phyloP scores from a whole-genome alignment of 73 alveolate species.

The Paramecium primaurelia region DNA sequence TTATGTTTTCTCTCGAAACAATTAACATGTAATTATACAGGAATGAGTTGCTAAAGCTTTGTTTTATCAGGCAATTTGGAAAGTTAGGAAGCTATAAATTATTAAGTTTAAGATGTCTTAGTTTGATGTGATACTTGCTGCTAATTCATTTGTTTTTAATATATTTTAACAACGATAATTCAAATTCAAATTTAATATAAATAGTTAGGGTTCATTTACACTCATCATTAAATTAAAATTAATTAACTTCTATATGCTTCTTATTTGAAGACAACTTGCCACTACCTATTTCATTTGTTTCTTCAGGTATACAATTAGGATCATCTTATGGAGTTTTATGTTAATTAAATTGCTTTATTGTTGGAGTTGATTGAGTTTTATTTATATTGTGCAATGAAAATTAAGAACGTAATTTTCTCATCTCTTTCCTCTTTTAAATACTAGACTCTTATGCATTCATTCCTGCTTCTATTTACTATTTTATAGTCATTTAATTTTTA shows the following conservation, averaged over 20 bases:
- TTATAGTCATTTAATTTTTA: not conserved
- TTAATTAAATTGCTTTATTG: not conserved
- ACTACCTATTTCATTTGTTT: not conserved
- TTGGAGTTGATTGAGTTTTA: not conserved
- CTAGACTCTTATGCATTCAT: not conserved
- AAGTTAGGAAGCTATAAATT: constrained; percentile 12
- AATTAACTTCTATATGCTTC: not conserved
- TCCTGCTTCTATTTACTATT: not conserved
- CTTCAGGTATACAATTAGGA: not conserved
- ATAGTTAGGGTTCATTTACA: not conserved
- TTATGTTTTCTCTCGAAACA: not conserved
- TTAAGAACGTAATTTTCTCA: not conserved
- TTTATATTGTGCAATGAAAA: not conserved
- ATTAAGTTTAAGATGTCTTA: not conserved
- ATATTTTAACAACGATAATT: constrained; percentile 28
- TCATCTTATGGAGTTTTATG: constrained; percentile 5
- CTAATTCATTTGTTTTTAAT: not conserved
- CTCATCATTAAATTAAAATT: not conserved
- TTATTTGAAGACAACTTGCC: not conserved
- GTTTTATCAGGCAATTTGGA: not conserved
- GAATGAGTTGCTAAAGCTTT: not conserved
- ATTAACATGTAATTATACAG: not conserved
- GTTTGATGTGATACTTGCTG: not conserved
- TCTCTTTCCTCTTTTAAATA: not conserved
- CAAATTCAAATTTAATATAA: constrained; percentile 35